A percentile compares a stretch with the other conserved stretches of the same genome.
phyloP scores from a whole-genome alignment of 2,329 filamentous ascomycete genomes.

The Stemphylium lycopersici region DNA sequence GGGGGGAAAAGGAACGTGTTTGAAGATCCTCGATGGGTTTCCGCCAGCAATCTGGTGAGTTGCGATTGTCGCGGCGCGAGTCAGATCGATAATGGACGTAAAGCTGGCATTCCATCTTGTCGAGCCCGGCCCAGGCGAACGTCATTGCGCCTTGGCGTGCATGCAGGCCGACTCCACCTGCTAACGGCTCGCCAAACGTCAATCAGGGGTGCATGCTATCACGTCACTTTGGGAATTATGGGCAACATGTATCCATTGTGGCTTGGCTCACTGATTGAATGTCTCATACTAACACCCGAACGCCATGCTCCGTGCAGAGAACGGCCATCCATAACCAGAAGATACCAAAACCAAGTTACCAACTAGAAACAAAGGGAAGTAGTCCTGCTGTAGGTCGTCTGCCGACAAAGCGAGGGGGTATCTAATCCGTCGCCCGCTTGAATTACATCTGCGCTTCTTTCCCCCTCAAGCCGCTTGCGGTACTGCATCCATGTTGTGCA shows the following conservation, averaged over 20 bases:
- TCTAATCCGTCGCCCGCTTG: constrained; percentile 16
- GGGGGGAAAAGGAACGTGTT: background rate
- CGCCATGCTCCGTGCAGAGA: constrained; percentile 15
- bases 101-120: constrained; percentile 11
- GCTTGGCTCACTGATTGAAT: background rate
- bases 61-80: constrained; percentile 8
- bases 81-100: background rate
- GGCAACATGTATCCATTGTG: background rate
- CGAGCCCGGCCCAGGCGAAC: constrained; percentile 21
- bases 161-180: constrained; percentile 16
- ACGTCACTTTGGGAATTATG: background rate
- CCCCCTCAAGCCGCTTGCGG: constrained; percentile 1
- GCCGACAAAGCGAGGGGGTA: constrained; percentile 21
- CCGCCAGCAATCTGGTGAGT: background rate
- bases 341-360: constrained; percentile 1
- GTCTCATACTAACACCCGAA: constrained; percentile 7
- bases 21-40: background rate
- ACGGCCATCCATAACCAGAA: constrained; percentile 11
- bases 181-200: constrained; percentile 13
- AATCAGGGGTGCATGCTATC: constrained; percentile 8
- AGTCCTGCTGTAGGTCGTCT: constrained; percentile 14
- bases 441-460: constrained; percentile 9
- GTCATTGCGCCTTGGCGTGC: constrained; percentile 22
- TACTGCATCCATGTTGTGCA: constrained; percentile 9
- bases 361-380: constrained; percentile 16